Evolutionary conservation across 768 basidiomycete species (phyloP).

Genomic region (Russula brevipes): DNA sequence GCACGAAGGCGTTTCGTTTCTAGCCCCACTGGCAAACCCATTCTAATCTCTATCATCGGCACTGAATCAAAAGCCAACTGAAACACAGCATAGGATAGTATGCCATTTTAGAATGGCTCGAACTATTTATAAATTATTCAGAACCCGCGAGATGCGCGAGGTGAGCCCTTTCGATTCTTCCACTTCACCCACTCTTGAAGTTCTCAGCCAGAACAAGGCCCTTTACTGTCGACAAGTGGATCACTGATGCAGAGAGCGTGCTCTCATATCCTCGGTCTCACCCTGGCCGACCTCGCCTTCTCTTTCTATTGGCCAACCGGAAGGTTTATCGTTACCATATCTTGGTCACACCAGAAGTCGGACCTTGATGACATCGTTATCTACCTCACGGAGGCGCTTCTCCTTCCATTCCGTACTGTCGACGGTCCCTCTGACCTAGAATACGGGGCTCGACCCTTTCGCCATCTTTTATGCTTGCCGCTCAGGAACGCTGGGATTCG

Average conservation of each 20-base stretch:
- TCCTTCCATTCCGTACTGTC: background rate
- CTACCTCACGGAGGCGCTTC: background rate
- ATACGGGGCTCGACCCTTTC: background rate
- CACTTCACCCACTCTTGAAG: background rate
- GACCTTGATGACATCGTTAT: constrained; percentile 3
- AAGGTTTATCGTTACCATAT: background rate
- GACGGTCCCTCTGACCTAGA: background rate
- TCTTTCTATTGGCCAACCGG: background rate
- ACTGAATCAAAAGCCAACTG: too few relatives aligned
- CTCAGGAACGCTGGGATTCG: background rate
- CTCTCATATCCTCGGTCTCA: background rate
- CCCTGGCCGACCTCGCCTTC: constrained; percentile 3
- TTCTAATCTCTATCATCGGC: too few relatives aligned
- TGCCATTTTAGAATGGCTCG: background rate
- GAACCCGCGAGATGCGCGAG: background rate
- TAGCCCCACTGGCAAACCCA: too few relatives aligned
- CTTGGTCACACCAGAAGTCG: background rate
- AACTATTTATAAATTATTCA: background rate
- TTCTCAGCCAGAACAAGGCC: background rate
- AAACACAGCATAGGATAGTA: too few relatives aligned
- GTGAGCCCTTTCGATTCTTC: background rate
- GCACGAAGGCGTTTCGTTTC: too few relatives aligned
- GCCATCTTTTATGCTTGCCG: background rate
- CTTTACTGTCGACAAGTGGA: constrained; percentile 1
- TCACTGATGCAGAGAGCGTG: background rate